Conservation (phyloP, 768 basidiomycete genomes). For the Dioszegia aurantiaca region DNA sequence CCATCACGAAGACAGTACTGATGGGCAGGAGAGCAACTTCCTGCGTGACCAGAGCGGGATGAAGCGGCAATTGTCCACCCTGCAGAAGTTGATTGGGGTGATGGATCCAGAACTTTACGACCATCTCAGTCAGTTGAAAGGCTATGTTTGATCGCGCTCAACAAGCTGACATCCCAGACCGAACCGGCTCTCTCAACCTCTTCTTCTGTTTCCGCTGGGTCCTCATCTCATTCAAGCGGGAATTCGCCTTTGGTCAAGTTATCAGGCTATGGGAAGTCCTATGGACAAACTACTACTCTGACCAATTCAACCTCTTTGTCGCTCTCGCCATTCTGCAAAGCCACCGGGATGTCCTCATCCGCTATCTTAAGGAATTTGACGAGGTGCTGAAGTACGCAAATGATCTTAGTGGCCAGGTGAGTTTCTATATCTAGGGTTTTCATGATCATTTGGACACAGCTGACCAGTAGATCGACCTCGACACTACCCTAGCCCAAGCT, state of each 20-base stretch:
- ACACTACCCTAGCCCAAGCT: slow-evolving; percentile 89
- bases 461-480: slow-evolving; percentile 75
- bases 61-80: slow-evolving; percentile 83
- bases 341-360: slow-evolving; percentile 88
- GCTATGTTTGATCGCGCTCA: neutral
- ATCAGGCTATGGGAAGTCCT: slow-evolving; percentile 75
- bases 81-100: slow-evolving; percentile 83
- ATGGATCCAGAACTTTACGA: slow-evolving; percentile 96
- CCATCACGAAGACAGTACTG: neutral
- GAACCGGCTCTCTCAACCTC: slow-evolving; percentile 80
- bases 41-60: slow-evolving; percentile 94
- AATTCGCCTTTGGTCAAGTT: slow-evolving; percentile 89
- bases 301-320: slow-evolving; percentile 83
- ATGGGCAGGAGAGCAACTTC: slow-evolving; percentile 81
- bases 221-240: slow-evolving; percentile 86
- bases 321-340: slow-evolving; percentile 92
- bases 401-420: slow-evolving; percentile 45
- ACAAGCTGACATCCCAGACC: slow-evolving; percentile 58
- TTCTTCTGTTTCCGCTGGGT: slow-evolving; percentile 96
- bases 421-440: no score
- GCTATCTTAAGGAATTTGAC: slow-evolving; percentile 75
- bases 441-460: no score
- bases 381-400: slow-evolving; percentile 59
- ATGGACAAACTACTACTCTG: slow-evolving; percentile 72
- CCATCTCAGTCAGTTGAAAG: slow-evolving; percentile 66